Base-by-base conservation (phyloP, 176 grass and related monocot species). In the Chrysopogon serrulatus region DNA sequence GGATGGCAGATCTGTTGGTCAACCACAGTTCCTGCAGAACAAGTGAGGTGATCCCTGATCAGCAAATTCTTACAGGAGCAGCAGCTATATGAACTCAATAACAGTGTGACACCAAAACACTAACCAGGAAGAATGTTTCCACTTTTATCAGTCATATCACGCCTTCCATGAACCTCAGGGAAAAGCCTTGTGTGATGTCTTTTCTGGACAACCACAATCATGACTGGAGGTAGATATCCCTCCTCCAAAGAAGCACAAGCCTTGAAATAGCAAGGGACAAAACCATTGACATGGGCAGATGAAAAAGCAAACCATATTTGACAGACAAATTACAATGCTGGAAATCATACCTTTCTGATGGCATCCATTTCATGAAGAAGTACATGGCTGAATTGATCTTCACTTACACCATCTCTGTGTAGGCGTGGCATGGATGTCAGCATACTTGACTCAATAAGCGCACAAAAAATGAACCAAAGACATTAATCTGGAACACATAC, bases 1-100 rank as follows among this genome's bases (percentile, higher is more conserved):
- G 95, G 95, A 87, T 97, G 92, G 51, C 95, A 97, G 66, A 97
- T 97, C 36, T 60, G 53, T 36, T 73, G 89, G 74, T 97, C 94
- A n/a, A 94, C 90, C 7, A 97, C 92, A 37, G 94, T 97, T 79
- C 94, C 94, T 97, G 70, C 57, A 73, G 12, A 8, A 71, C 17
- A 35, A 77, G 8, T 10, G 34, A 11, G 40, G 27, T 92, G n/a
- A n/a, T n/a, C n/a, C n/a, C n/a, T n/a, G n/a, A n/a, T n/a, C n/a
- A n/a, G n/a, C n/a, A n/a, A n/a, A n/a, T n/a, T n/a, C n/a, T n/a
- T n/a, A n/a, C n/a, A n/a, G n/a, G n/a, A n/a, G n/a, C n/a, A n/a
- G n/a, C n/a, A n/a, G n/a, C n/a, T n/a, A n/a, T n/a, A n/a, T n/a
- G n/a, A n/a, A n/a, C n/a, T n/a, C n/a, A n/a, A n/a, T n/a, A n/a